Evolutionary conservation across 768 basidiomycete genomes (phyloP).

Genomic region (Kwoniella europaea): DNA sequence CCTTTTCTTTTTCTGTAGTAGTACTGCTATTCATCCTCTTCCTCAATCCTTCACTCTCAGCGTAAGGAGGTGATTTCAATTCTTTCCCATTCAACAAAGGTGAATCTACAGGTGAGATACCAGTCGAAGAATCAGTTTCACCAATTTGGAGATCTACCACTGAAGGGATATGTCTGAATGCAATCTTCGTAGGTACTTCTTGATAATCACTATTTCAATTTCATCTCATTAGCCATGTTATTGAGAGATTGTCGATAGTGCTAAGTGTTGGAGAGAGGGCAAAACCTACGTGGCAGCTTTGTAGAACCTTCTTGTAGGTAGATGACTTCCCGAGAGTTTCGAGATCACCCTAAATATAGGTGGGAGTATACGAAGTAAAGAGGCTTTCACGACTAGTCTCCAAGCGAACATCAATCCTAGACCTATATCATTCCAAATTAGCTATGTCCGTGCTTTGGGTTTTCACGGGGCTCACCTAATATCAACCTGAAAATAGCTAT

Average conservation of each 20-base stretch:
- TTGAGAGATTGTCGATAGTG: not conserved
- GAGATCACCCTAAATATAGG: conserved; percentile 76
- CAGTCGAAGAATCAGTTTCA: not conserved
- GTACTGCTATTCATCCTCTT: not conserved
- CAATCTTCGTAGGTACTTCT: conserved; percentile 13
- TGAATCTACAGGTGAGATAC: conserved; percentile 12
- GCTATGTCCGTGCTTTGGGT: not conserved
- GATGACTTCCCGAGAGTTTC: conserved; percentile 64
- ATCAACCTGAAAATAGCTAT: conserved; percentile 29
- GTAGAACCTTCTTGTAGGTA: conserved; percentile 87
- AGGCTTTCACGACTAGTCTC: conserved; percentile 82
- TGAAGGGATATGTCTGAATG: conserved; percentile 29
- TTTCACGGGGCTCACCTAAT: conserved; percentile 26
- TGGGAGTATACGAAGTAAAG: conserved; percentile 75
- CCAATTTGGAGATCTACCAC: conserved; percentile 30
- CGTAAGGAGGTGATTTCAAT: not conserved
- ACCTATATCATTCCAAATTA: conserved; percentile 60
- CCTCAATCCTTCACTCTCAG: not conserved
- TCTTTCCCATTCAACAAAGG: conserved; percentile 3
- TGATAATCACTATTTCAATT: conserved; percentile 63
- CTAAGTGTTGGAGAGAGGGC: not conserved
- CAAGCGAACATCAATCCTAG: conserved; percentile 80
- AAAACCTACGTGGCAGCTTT: conserved; percentile 76
- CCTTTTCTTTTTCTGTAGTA: not conserved
- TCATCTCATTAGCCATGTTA: not conserved